phyloP scores from a whole-genome alignment of 805 yeast species.

The Debaryomyces hansenii region DNA sequence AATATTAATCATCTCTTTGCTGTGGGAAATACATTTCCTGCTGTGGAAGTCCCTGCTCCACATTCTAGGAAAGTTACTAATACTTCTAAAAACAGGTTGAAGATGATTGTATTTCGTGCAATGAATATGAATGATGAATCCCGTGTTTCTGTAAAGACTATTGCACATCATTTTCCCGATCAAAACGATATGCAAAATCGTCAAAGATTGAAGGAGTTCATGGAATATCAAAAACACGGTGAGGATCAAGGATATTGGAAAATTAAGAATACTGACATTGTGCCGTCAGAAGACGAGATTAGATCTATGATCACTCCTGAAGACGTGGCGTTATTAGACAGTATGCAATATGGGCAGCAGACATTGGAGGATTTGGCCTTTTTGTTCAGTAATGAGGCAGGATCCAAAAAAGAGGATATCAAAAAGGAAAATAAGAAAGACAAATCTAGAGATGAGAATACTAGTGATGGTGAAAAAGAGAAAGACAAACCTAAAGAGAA shows the following conservation, averaged over 20 bases:
- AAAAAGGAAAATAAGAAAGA: constrained; percentile 19
- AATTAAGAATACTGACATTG: constrained; percentile 55
- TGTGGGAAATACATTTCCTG: constrained; percentile 92
- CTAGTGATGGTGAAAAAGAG: constrained; percentile 40
- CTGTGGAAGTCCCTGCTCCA: constrained; percentile 94
- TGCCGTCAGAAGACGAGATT: constrained; percentile 75
- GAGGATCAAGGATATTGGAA: constrained; percentile 96
- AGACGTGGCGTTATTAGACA: constrained; percentile 80
- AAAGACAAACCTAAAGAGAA: constrained; percentile 23
- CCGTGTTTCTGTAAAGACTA: constrained; percentile 81
- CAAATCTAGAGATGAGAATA: constrained; percentile 37
- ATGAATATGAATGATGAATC: constrained; percentile 72
- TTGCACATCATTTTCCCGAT: constrained; percentile 91
- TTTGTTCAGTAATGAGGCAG: constrained; percentile 38
- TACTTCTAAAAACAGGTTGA: constrained; percentile 83
- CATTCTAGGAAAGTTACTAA: constrained; percentile 95
- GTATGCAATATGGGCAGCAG: constrained; percentile 94
- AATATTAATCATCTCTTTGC: constrained; percentile 71
- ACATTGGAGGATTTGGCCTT: constrained; percentile 76
- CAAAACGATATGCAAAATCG: constrained; percentile 97
- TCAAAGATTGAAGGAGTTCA: constrained; percentile 92
- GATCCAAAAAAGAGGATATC: constrained; percentile 23
- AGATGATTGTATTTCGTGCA: constrained; percentile 90
- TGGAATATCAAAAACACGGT: constrained; percentile 95
- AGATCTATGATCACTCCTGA: constrained; percentile 89